A percentile compares a stretch with the other conserved stretches of the same genome.
phyloP scores from a whole-genome alignment of 441 rosid species.

The Mallotus japonicus region DNA sequence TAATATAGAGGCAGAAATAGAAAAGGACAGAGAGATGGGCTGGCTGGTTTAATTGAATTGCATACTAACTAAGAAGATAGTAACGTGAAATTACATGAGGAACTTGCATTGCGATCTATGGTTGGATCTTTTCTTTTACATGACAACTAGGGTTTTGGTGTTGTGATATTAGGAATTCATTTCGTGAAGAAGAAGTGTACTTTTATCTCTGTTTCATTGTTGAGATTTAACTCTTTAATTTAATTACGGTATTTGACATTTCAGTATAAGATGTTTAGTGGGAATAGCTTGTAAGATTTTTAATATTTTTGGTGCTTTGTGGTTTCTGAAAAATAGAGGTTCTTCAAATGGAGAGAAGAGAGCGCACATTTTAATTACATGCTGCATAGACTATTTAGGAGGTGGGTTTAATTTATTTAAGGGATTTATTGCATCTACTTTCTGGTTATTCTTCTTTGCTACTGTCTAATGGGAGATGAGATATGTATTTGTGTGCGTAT shows the following conservation, averaged over 20 bases:
- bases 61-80: not conserved
- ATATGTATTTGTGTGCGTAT: not conserved
- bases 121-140: not conserved
- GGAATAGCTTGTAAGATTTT: not conserved
- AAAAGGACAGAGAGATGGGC: not conserved
- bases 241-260: not conserved
- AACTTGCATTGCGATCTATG: not conserved
- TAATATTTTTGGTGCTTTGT: not conserved
- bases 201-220: not conserved
- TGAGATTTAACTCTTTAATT: not conserved
- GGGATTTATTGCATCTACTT: not conserved
- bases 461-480: not conserved
- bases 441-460: not conserved
- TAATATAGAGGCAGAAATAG: not conserved
- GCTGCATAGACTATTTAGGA: not conserved
- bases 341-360: not conserved
- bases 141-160: no score
- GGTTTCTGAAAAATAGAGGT: not conserved
- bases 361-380: not conserved
- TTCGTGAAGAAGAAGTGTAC: not conserved
- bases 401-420: not conserved
- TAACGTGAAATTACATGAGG: not conserved
- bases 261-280: not conserved
- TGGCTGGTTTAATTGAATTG: not conserved
- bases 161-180: not conserved